A percentile compares a stretch with the other conserved stretches of the same genome.
phyloP scores from a whole-genome alignment of 306 rosid species.

The Biancaea sappan region DNA sequence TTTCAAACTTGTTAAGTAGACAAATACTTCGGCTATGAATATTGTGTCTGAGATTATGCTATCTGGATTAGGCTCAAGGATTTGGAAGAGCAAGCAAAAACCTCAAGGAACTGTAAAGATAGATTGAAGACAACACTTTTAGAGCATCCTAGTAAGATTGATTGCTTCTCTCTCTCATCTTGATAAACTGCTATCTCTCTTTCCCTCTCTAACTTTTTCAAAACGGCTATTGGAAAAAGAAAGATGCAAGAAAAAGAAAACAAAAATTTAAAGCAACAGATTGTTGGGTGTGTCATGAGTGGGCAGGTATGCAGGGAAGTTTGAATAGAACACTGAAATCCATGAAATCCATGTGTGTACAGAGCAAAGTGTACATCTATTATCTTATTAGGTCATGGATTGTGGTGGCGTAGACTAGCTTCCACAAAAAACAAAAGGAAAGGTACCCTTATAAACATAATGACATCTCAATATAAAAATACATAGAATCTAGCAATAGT shows the following conservation, averaged over 20 bases:
- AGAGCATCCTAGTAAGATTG: slow-evolving; percentile 12
- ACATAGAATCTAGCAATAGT: neutral
- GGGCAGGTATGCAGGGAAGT: slow-evolving; percentile 91
- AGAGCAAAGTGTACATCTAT: neutral
- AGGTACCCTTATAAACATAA: neutral
- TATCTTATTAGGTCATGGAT: slow-evolving; percentile 34
- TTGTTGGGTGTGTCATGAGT: slow-evolving; percentile 57
- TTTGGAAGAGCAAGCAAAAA: neutral
- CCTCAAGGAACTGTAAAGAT: slow-evolving; percentile 23
- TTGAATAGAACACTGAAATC: slow-evolving; percentile 93
- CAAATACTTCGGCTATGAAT: slow-evolving; percentile 40
- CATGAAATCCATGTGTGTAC: slow-evolving; percentile 53
- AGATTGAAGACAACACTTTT: slow-evolving; percentile 19
- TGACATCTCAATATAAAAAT: slow-evolving; percentile 17
- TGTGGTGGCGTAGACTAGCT: slow-evolving; percentile 41
- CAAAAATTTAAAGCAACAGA: slow-evolving; percentile 44
- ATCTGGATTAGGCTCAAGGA: neutral
- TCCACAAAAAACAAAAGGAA: neutral
- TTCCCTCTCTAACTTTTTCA: slow-evolving; percentile 40
- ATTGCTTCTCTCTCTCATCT: slow-evolving; percentile 25
- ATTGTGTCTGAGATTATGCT: slow-evolving; percentile 39
- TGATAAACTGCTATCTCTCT: neutral
- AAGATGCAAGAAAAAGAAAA: too few relatives aligned
- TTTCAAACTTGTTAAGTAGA: slow-evolving; percentile 33
- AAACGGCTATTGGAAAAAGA: slow-evolving; percentile 38